These are phyloP conservation scores for Exophiala sp. DNA, from an alignment of 2,329 filamentous ascomycete genomes.

Conservation along the genomic window DNA sequence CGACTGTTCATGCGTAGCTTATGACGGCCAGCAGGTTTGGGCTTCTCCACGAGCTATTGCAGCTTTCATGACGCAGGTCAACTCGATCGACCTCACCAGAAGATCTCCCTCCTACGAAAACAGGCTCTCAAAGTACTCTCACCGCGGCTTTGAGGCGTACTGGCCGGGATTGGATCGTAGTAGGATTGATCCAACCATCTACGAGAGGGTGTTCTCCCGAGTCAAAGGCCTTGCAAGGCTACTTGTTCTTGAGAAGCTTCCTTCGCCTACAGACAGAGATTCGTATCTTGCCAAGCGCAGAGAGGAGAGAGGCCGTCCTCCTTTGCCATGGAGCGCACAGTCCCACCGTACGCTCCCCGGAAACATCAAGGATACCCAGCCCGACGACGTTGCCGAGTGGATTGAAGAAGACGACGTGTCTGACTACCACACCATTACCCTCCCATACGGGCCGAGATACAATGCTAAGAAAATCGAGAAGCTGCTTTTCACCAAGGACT, in stretches of 20 bases:
- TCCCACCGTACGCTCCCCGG: slow-evolving; percentile 46
- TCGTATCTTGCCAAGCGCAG: slow-evolving; percentile 64
- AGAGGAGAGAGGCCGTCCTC: slow-evolving; percentile 64
- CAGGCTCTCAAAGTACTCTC: slow-evolving; percentile 76
- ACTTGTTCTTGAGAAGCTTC: slow-evolving; percentile 71
- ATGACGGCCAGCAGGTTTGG: slow-evolving; percentile 74
- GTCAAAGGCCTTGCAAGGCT: slow-evolving; percentile 73
- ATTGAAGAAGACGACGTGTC: slow-evolving; percentile 68
- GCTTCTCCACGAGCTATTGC: slow-evolving; percentile 69
- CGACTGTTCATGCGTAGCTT: slow-evolving; percentile 74
- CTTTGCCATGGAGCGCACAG: slow-evolving; percentile 38
- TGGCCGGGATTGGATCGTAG: slow-evolving; percentile 69
- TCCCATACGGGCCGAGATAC: slow-evolving; percentile 37
- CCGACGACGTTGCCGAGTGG: slow-evolving; percentile 82
- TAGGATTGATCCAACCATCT: slow-evolving; percentile 79
- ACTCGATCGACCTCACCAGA: slow-evolving; percentile 70
- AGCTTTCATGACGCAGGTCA: slow-evolving; percentile 75
- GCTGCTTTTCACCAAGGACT: slow-evolving; percentile 71
- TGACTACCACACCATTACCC: slow-evolving; percentile 66
- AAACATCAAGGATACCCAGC: slow-evolving; percentile 70
- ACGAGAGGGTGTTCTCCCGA: slow-evolving; percentile 69
- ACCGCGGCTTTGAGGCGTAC: slow-evolving; percentile 76
- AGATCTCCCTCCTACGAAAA: slow-evolving; percentile 85
- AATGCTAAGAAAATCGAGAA: slow-evolving; percentile 62
- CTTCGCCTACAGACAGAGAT: slow-evolving; percentile 62